Percentiles rank a stretch among this genome's conserved stretches.
phyloP scores from a whole-genome alignment of 2,329 filamentous ascomycete genomes.

The Colletotrichum musicola region DNA sequence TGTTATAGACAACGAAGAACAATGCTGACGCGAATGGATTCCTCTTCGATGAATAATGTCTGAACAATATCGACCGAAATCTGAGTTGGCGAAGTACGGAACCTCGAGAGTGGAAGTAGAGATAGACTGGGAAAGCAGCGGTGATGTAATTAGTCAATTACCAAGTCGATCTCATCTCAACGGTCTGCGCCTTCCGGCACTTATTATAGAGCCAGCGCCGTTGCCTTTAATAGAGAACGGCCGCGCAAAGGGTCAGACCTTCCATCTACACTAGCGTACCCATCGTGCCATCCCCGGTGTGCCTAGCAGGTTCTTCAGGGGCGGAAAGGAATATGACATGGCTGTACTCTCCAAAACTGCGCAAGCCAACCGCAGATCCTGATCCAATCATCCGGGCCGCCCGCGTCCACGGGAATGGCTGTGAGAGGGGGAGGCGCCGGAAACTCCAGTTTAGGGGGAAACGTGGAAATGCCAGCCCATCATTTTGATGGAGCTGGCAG shows the following conservation, averaged over 20 bases:
- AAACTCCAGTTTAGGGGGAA: slow-evolving; percentile 14
- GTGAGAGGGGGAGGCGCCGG: slow-evolving; percentile 6
- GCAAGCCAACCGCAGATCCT: slow-evolving; percentile 38
- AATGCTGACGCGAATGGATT: too few species aligned
- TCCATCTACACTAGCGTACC: neutral
- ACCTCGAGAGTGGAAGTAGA: neutral
- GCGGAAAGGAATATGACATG: slow-evolving; percentile 8
- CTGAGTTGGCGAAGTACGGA: neutral
- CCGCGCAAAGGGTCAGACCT: slow-evolving; percentile 19
- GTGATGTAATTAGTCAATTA: neutral
- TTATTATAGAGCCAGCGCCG: neutral
- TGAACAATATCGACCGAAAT: neutral
- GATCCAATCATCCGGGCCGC: slow-evolving; percentile 36
- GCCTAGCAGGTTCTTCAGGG: slow-evolving; percentile 31
- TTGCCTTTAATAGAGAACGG: slow-evolving; percentile 5
- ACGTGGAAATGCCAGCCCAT: slow-evolving; percentile 10
- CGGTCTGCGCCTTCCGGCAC: slow-evolving; percentile 11
- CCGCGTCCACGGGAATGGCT: slow-evolving; percentile 14
- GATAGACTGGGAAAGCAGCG: neutral
- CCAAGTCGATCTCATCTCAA: neutral
- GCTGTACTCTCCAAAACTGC: slow-evolving; percentile 20
- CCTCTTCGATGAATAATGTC: neutral
- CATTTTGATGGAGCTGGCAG: slow-evolving; percentile 24
- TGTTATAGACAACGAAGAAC: neutral
- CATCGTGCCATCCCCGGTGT: slow-evolving; percentile 15